phyloP scores from a whole-genome alignment of 306 rosid species.

The Corylus avellana region DNA sequence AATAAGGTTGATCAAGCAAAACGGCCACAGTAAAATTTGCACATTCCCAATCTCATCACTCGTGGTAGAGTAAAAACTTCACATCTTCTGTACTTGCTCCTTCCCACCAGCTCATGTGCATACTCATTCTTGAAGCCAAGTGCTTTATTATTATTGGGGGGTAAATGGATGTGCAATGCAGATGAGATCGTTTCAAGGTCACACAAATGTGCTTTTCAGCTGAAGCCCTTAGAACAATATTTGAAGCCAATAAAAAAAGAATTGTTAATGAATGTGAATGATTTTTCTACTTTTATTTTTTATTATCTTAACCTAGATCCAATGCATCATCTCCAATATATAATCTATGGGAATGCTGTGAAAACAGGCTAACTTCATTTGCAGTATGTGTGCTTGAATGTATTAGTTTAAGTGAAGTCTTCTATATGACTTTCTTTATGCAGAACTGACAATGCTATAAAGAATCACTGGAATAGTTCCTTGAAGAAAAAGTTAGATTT shows the following conservation, averaged over 20 bases:
- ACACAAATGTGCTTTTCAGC: constrained; percentile 1
- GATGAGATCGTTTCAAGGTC: constrained; percentile 5
- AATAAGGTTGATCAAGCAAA: neutral
- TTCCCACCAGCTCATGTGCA: constrained; percentile 2
- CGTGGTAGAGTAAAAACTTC: neutral
- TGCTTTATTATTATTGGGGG: neutral
- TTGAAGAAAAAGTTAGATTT: constrained; percentile 91
- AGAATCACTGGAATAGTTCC: constrained; percentile 99
- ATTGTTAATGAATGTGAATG: constrained; percentile 1
- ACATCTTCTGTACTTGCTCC: neutral
- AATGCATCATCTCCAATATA: neutral
- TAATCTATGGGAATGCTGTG: neutral
- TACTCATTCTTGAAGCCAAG: neutral
- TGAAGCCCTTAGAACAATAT: constrained; percentile 17
- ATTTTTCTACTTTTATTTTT: neutral
- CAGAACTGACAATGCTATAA: constrained; percentile 98
- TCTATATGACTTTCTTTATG: constrained; percentile 21
- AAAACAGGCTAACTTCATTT: neutral
- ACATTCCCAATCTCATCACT: neutral
- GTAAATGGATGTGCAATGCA: constrained; percentile 9
- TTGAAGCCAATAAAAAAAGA: constrained; percentile 4
- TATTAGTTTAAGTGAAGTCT: constrained; percentile 16
- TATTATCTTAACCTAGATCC: neutral
- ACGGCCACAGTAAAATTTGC: neutral
- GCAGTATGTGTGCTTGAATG: constrained; percentile 9